Conservation (phyloP, 305 asterid species). For the Fraxinus baroniana region DNA sequence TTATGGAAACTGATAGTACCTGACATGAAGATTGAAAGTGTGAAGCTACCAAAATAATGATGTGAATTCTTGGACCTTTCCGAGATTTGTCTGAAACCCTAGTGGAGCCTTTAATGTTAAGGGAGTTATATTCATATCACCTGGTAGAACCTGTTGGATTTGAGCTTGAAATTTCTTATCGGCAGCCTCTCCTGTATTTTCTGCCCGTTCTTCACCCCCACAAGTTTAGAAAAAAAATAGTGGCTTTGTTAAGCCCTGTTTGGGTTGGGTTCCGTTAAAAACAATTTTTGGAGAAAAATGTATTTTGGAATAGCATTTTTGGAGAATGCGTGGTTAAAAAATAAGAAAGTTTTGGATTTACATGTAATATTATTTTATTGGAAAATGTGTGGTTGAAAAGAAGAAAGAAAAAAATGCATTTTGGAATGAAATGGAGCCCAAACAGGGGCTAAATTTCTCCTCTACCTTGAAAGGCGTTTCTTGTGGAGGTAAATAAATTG, state of each 20-base stretch:
- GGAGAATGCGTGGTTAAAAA: not conserved
- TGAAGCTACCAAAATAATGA: not conserved
- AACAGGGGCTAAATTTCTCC: not conserved
- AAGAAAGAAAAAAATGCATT: not conserved
- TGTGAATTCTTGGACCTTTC: not conserved
- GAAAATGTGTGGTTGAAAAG: not conserved
- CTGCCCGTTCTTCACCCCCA: not conserved
- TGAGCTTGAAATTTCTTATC: not conserved
- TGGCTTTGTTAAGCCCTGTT: not conserved
- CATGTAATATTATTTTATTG: not conserved
- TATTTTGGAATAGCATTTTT: not conserved
- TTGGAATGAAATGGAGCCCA: not conserved
- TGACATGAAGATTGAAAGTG: not conserved
- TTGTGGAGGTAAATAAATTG: not conserved
- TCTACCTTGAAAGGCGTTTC: not conserved
- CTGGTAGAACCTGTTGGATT: not conserved
- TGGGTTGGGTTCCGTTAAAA: not conserved
- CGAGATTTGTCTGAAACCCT: not conserved
- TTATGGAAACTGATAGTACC: not conserved
- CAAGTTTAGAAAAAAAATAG: not conserved
- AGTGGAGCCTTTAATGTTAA: not conserved
- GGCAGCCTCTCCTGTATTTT: not conserved
- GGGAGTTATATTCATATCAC: not conserved
- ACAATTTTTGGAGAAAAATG: not conserved
- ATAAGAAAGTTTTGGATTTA: not conserved